These are phyloP conservation scores for Amphibolis antarctica DNA, from an alignment of 106 monocot species.

Conservation along the genomic window DNA sequence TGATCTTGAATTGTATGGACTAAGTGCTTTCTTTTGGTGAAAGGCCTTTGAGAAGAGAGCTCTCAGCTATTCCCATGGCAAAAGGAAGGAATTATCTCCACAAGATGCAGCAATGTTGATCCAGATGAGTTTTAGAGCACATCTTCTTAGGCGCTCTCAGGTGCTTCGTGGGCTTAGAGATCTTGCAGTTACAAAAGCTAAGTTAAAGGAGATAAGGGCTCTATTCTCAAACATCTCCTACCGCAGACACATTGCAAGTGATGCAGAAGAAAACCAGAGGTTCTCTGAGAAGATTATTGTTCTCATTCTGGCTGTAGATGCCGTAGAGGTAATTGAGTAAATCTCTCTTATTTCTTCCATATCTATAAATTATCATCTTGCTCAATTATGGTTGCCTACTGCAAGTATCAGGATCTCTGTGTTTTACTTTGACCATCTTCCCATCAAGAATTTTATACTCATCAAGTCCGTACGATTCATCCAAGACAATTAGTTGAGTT, in stretches of 20 bases:
- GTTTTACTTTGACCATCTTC: neutral
- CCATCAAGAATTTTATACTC: too few species aligned
- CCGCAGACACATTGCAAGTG: conserved; percentile 44
- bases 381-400: too few species aligned
- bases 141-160: conserved; percentile 59
- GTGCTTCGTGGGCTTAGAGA: conserved; percentile 65
- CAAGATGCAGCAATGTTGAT: conserved; percentile 81
- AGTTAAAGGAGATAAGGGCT: conserved; percentile 82
- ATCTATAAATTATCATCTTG: neutral
- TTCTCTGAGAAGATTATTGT: conserved; percentile 91
- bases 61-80: conserved; percentile 31
- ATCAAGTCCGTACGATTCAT: too few species aligned
- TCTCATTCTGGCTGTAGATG: conserved; percentile 79
- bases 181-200: conserved; percentile 78
- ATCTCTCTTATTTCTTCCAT: neutral
- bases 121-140: conserved; percentile 56
- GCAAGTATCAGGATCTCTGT: neutral
- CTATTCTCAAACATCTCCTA: conserved; percentile 78
- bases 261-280: conserved; percentile 71
- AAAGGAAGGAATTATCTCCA: conserved; percentile 65
- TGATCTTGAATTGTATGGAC: too few species aligned
- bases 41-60: conserved; percentile 68
- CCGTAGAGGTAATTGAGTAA: conserved; percentile 52
- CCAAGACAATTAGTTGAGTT: too few species aligned
- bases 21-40: neutral